Conservation (phyloP, 2,329 filamentous ascomycete genomes). For the Aspergillus sp. region DNA sequence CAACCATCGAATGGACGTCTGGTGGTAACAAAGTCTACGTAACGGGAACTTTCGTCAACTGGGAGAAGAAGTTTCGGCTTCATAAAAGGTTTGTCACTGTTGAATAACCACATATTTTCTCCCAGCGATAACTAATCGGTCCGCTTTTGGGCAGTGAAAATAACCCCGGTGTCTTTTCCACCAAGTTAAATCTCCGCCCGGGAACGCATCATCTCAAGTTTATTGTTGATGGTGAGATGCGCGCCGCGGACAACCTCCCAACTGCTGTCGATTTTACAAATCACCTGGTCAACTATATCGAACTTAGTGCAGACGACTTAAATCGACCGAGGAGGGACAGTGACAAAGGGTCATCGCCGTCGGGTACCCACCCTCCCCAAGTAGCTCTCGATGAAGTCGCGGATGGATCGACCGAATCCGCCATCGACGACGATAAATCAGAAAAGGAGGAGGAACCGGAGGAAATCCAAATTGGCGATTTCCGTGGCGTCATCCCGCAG, state of each 20-base stretch:
- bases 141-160: constrained; percentile 34
- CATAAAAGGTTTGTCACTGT: constrained; percentile 74
- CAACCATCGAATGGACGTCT: constrained; percentile 78
- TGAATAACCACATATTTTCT: constrained; percentile 9
- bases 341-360: constrained; percentile 34
- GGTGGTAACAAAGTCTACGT: constrained; percentile 90
- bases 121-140: constrained; percentile 13
- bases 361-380: constrained; percentile 46
- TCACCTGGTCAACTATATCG: constrained; percentile 97
- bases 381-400: constrained; percentile 38
- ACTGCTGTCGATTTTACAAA: constrained; percentile 98
- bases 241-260: constrained; percentile 79
- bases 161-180: constrained; percentile 64
- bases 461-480: constrained; percentile 60
- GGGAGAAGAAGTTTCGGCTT: constrained; percentile 90
- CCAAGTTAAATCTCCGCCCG: constrained; percentile 78
- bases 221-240: constrained; percentile 90
- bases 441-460: constrained; percentile 54
- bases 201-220: constrained; percentile 98
- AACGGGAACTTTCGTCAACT: constrained; percentile 94
- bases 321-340: constrained; percentile 35
- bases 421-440: constrained; percentile 43
- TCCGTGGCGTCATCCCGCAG: constrained; percentile 73
- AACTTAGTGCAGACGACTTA: constrained; percentile 77
- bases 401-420: constrained; percentile 31